phyloP scores from a whole-genome alignment of 306 rosid species.

The Mucuna pruriens region DNA sequence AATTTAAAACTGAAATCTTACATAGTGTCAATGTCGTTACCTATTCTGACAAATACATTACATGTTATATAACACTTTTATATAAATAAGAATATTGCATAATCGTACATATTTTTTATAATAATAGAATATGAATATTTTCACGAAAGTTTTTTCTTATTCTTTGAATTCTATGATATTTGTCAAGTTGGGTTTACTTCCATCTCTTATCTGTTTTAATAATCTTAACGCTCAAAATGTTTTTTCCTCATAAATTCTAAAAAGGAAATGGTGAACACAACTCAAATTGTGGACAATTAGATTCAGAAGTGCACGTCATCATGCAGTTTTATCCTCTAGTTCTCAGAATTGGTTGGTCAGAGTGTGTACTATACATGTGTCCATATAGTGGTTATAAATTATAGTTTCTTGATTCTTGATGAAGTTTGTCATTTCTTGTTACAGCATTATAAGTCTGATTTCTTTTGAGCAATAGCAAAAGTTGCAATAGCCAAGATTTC shows the following conservation, averaged over 20 bases:
- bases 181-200: neutral
- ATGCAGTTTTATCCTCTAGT: neutral
- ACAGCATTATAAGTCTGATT: too few relatives aligned
- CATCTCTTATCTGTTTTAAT: neutral
- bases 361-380: neutral
- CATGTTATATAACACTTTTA: too few relatives aligned
- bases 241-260: neutral
- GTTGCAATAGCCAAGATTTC: neutral
- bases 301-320: neutral
- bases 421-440: conserved; percentile 17
- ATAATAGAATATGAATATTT: too few relatives aligned
- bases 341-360: too few relatives aligned
- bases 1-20: too few relatives aligned
- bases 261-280: neutral
- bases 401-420: neutral
- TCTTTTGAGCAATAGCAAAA: neutral
- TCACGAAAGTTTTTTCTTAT: neutral
- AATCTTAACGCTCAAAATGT: neutral
- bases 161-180: neutral
- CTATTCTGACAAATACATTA: too few relatives aligned
- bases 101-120: too few relatives aligned
- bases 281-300: neutral
- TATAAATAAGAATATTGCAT: too few relatives aligned
- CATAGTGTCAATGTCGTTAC: too few relatives aligned
- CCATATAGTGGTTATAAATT: neutral